Percentiles rank a stretch among this genome's conserved stretches.
phyloP scores from a whole-genome alignment of 2,329 filamentous ascomycete species.

The Catunica adiposa region DNA sequence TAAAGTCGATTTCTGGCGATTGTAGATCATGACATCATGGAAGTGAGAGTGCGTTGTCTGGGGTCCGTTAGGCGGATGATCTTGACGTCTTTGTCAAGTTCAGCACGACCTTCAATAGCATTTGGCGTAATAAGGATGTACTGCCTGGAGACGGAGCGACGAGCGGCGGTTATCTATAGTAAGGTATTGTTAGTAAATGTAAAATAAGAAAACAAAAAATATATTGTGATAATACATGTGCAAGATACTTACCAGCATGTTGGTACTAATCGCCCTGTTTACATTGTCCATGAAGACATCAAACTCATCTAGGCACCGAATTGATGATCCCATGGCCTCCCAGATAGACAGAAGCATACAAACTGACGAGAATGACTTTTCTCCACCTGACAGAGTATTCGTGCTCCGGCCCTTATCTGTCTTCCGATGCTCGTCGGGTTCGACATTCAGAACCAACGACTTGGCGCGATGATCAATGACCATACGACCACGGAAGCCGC shows the following conservation, averaged over 20 bases:
- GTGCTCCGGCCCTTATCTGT: constrained; percentile 61
- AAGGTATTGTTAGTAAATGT: constrained; percentile 9
- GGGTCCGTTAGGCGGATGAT: constrained; percentile 53
- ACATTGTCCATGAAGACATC: constrained; percentile 99
- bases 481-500: constrained; percentile 72
- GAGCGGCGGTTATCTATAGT: constrained; percentile 42
- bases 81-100: constrained; percentile 52
- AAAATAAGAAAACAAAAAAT: neutral
- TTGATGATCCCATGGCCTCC: constrained; percentile 94
- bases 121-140: constrained; percentile 96
- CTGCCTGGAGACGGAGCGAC: constrained; percentile 74
- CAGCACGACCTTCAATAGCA: constrained; percentile 47
- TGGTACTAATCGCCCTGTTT: constrained; percentile 82
- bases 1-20: neutral
- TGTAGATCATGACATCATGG: constrained; percentile 3
- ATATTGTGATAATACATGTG: neutral
- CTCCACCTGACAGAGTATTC: constrained; percentile 84
- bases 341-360: constrained; percentile 84
- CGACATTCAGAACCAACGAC: constrained; percentile 60
- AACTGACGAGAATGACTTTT: constrained; percentile 96
- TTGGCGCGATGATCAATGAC: constrained; percentile 61
- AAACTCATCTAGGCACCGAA: constrained; percentile 92
- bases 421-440: constrained; percentile 52
- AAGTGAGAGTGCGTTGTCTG: constrained; percentile 29
- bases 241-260: constrained; percentile 58